Evolutionary conservation across 371 early-diverging fungal species (phyloP), one percentile per base, ranked within the genome.

Genomic region (Mortierella sp.): DNA sequence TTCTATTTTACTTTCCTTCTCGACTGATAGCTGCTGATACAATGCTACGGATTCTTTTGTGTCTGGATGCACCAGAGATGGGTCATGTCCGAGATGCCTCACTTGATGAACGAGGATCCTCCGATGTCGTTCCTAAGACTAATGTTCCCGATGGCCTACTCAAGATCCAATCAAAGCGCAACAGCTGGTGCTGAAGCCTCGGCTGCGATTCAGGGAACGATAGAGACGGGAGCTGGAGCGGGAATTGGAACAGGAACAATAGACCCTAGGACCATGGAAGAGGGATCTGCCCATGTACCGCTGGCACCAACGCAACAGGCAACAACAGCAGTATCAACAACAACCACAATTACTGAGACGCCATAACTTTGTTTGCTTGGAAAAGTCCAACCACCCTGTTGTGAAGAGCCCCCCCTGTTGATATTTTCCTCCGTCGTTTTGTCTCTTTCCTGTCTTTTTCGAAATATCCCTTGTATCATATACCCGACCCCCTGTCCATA

Each of bases 11-110:
- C 68, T 2, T 68, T 48, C 9, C 4, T 41, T 61, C 7, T 31
- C 26, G 41, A 13, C 8, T n/a, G 6, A 10, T 64, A 83, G 84
- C 64, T 83, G 14, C 3, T 76, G 13, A 6, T 78, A 1, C 84
- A 83, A 31, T 29, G 64, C 8, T 83, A 83, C 44, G 76, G 76
- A 24, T 73, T 75, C 72, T 73, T 83, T 66, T 83, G 76, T 47
- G 69, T 72, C 34, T 83, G 79, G 79, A 71, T 83, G 1, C 84
- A 83, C 67, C 67, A 70, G 19, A 75, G 53, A 13, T 83, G 84
- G 84, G 79, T 73, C 8, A 22, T 41, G 9, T 19, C 70, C 31
- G 84, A 83, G 58, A 83, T 83, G 84, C 73, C 84, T 0, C 66
- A 79, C 8, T 19, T 79, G 52, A 11, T 67, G 0, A 31, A 43